Evolutionary conservation across 2,329 filamentous ascomycete species (phyloP), one percentile per base, ranked within the genome.

Genomic region (Hypomyces rosellus): DNA sequence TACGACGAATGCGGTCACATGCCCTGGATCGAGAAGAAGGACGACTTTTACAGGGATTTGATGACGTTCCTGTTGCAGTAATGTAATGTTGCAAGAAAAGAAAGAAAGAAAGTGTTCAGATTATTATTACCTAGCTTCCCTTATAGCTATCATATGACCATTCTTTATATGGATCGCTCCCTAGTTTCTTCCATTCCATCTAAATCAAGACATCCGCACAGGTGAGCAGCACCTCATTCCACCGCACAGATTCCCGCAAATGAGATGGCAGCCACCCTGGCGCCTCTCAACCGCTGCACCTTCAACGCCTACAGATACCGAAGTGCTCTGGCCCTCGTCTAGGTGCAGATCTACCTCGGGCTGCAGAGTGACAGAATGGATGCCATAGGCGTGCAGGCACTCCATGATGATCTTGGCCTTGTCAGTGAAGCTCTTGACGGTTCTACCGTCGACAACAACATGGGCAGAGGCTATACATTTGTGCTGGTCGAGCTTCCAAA

Each of bases 351-450:
- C 52, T 4, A 58, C 61, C 62, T 88, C 85, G 0, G 85, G 85
- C 66, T 89, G 86, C 33, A 91, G 62, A 1, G 86, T 89, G 4
- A 74, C 75, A 12, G 82, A 86, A 63, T 89, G 84, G 53, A 90
- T 82, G 5, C 85, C 86, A 59, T 88, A 88, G 2, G 79, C 83
- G 59, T 87, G 84, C 37, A 90, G 74, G 61, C 85, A 89, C 62
- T 88, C 78, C 52, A 77, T 77, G 48, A 88, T 78, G 2, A 76
- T 79, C 57, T 75, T 78, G 2, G 83, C 81, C 53, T 78, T 77
- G 46, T 73, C 70, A 67, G 80, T 76, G 61, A 89, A 89, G 45
- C 71, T 69, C 34, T 70, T 63, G 20, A 87, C 65, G 8, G 75
- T 74, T 46, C 75, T 71, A 54, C 81, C 76, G 2, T 76, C 74